Evolutionary conservation across 75 land plant species (phyloP), one percentile per base, ranked within the genome.

Genomic region (Selaginella moellendorffii): DNA sequence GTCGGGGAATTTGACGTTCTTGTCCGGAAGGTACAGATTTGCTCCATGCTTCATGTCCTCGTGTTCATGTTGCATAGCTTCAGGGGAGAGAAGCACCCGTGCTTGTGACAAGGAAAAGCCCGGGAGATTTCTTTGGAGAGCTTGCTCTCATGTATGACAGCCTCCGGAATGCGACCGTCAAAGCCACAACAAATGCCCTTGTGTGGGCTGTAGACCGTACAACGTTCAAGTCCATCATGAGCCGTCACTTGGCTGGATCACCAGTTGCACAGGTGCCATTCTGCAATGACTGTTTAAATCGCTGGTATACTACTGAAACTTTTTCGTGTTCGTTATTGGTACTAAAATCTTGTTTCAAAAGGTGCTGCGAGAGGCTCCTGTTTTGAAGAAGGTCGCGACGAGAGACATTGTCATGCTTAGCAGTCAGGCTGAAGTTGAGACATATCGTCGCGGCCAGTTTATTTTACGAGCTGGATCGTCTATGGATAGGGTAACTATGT

Each of bases 111-210:
- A 51, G 69, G 25, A 71, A 66, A 65, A 36, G 71, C 12, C 53
- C 74, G 18, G 74, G 74, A 23, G 74, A 71, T 26, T 64, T 52
- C 52, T 67, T 71, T 71, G 74, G 74, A 21, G 74, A 71, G 51
- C 54, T 71, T 31, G 74, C 74, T 25, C 26, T 71, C n/a, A 65
- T 71, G 74, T 71, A 71, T 66, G 74, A 71, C 26, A 65, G 62
- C 22, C 26, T 52, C 26, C 46, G 74, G 27, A 71, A 71, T 71
- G 63, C 70, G 27, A 71, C 69, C 27, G 74, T 67, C 22, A 71
- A 59, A 54, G 71, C 74, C 24, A 71, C 68, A 54, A 66, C 69
- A 25, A 23, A 71, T 56, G 69, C 74, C 9, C 54, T 71, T 0
- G 60, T 71, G 0, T 71, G 74, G 74, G 74, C 74, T 21, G 74